Evolutionary conservation across 176 grass and related monocot genomes (phyloP).

Genomic region (Bonia amplexicaulis): DNA sequence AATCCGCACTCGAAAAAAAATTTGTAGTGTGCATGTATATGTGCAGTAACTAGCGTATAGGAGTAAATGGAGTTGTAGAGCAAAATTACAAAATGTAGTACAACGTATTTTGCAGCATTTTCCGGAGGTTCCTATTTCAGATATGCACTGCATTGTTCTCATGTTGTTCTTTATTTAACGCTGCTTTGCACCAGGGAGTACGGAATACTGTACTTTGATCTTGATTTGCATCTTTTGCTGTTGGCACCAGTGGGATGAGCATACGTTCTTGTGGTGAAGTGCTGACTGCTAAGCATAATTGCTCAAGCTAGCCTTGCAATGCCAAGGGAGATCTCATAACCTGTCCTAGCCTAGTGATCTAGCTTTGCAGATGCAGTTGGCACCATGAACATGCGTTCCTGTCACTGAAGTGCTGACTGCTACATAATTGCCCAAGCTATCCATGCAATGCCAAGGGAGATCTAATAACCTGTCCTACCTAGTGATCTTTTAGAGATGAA

Average conservation of each 20-base stretch:
- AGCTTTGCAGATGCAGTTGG: no score
- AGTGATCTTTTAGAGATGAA: no score
- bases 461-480: no score
- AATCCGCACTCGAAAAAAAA: no score
- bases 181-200: neutral
- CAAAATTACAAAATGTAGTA: neutral
- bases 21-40: neutral
- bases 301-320: neutral
- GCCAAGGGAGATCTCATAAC: neutral
- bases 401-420: no score
- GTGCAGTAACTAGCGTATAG: neutral
- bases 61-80: neutral
- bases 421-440: no score
- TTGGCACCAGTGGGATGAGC: constrained; percentile 15
- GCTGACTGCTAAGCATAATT: constrained; percentile 12
- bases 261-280: constrained; percentile 27
- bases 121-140: neutral
- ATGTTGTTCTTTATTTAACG: neutral
- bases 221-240: constrained; percentile 5
- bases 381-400: no score
- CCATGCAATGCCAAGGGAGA: no score
- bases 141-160: neutral
- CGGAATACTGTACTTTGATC: neutral
- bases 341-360: neutral
- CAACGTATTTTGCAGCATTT: neutral